These are phyloP conservation scores for Botrytis squamosa DNA, from an alignment of 2,329 filamentous ascomycete genomes.

Conservation along the genomic window DNA sequence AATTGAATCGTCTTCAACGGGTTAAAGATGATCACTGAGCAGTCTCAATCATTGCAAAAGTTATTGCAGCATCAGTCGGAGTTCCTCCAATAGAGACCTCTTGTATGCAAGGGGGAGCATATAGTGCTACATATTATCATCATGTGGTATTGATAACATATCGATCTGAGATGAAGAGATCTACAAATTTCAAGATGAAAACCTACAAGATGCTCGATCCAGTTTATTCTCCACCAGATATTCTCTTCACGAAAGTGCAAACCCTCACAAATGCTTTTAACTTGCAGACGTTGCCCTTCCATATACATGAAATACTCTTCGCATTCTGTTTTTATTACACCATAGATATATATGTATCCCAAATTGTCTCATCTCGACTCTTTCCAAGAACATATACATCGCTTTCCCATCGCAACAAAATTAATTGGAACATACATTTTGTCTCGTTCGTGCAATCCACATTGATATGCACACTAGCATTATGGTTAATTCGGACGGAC, in stretches of 20 bases:
- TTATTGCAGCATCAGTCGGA: not conserved
- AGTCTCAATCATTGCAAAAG: no score
- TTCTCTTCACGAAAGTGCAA: not conserved
- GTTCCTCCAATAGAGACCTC: no score
- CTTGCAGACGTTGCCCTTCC: conserved; percentile 61
- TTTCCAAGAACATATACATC: conserved; percentile 53
- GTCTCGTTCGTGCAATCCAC: conserved; percentile 74
- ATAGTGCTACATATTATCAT: no score
- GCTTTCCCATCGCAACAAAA: conserved; percentile 58
- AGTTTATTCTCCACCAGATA: not conserved
- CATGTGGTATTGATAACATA: no score
- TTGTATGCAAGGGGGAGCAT: no score
- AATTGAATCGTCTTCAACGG: no score
- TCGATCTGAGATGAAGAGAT: no score
- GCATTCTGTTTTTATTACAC: conserved; percentile 71
- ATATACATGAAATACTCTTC: conserved; percentile 71
- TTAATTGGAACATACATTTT: conserved; percentile 38
- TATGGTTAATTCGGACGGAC: conserved; percentile 65
- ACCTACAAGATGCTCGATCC: not conserved
- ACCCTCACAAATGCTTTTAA: not conserved
- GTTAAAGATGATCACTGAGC: no score
- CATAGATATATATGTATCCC: conserved; percentile 63
- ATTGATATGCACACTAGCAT: conserved; percentile 66
- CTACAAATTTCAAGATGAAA: no score
- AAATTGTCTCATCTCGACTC: conserved; percentile 61